Evolutionary conservation across 176 grass and related monocot species (phyloP).

Genomic region (Carex littledalei): DNA sequence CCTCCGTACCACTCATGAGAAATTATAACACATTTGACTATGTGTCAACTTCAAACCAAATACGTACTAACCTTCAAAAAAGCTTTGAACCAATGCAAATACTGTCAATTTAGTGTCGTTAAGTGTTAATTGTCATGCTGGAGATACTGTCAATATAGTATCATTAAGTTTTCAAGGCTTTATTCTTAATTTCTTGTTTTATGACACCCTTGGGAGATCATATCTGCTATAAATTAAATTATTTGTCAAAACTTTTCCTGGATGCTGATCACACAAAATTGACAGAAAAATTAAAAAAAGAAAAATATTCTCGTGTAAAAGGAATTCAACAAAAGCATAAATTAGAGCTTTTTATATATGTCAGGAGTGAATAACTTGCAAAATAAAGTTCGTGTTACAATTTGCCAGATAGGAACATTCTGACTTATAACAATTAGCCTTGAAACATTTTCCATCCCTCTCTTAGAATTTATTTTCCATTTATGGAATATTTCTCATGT

Average conservation of each 20-base stretch:
- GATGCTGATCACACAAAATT: neutral
- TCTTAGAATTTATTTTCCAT: conserved; percentile 2
- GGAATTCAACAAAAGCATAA: neutral
- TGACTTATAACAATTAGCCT: neutral
- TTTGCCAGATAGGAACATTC: conserved; percentile 2
- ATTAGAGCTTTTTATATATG: neutral
- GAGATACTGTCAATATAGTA: neutral
- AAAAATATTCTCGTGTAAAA: neutral
- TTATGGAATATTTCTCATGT: neutral
- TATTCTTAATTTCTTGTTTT: neutral
- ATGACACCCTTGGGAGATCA: neutral
- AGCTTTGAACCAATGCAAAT: neutral
- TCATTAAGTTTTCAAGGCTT: neutral
- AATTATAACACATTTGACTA: neutral
- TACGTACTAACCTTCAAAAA: neutral
- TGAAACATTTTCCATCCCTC: neutral
- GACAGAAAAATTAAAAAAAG: neutral
- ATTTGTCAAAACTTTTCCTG: neutral
- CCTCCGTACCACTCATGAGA: too few relatives aligned
- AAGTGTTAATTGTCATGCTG: neutral
- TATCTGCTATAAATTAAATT: neutral
- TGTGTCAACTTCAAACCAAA: neutral
- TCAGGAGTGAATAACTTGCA: neutral
- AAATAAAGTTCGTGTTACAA: neutral
- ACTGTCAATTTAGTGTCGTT: neutral